These are phyloP conservation scores for Polygonum maritimum DNA, from an alignment of 148 eudicot species.

Conservation along the genomic window DNA sequence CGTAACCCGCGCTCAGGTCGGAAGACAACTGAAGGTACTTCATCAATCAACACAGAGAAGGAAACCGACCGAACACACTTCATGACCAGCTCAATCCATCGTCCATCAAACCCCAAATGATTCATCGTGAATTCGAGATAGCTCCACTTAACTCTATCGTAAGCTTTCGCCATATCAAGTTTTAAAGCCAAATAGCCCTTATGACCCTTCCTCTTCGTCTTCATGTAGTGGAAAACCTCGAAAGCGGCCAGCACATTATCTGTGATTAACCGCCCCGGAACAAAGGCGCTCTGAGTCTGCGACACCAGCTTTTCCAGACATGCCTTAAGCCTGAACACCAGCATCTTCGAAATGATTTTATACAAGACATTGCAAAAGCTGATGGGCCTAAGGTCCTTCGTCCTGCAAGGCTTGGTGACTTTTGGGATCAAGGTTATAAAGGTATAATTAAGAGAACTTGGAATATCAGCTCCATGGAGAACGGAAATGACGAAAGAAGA, in stretches of 20 bases:
- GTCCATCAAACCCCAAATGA: background rate
- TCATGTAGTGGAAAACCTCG: background rate
- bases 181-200: background rate
- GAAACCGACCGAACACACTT: too few species aligned
- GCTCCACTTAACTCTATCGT: background rate
- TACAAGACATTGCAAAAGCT: background rate
- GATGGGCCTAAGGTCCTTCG: background rate
- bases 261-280: background rate
- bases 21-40: too few species aligned
- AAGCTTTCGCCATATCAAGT: background rate
- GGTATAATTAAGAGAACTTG: background rate
- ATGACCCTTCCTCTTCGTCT: background rate
- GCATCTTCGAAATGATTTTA: background rate
- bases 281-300: background rate
- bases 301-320: background rate
- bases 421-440: background rate
- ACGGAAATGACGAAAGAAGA: background rate
- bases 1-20: too few species aligned
- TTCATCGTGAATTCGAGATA: background rate
- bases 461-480: background rate
- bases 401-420: background rate
- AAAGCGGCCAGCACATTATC: background rate
- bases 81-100: too few species aligned
- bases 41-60: too few species aligned
- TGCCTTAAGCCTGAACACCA: background rate